A percentile compares a stretch with the other conserved stretches of the same genome.
Conservation (phyloP, 495 filamentous ascomycete species). For the Daldinia vernicosa region DNA sequence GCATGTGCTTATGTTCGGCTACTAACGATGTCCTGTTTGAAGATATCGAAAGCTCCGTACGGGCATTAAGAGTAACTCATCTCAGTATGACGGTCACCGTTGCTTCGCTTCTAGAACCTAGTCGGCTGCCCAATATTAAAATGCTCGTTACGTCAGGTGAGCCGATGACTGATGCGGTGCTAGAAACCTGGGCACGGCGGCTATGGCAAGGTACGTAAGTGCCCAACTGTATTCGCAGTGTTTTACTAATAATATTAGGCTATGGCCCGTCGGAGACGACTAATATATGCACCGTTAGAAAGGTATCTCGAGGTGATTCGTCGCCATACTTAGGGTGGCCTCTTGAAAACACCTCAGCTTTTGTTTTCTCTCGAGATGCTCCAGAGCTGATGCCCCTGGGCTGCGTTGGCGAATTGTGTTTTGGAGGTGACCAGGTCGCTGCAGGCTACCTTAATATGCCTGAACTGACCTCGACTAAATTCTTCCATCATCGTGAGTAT, state of each 20-base stretch:
- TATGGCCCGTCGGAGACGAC: slow-evolving; percentile 79
- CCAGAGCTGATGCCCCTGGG: slow-evolving; percentile 66
- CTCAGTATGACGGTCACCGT: slow-evolving; percentile 82
- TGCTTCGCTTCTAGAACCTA: slow-evolving; percentile 69
- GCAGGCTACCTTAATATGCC: slow-evolving; percentile 73
- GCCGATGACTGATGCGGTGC: slow-evolving; percentile 71
- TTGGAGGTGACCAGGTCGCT: slow-evolving; percentile 82
- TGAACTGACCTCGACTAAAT: slow-evolving; percentile 63
- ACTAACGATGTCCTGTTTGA: slow-evolving; percentile 70
- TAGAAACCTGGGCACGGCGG: slow-evolving; percentile 69
- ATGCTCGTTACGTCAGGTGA: slow-evolving; percentile 79
- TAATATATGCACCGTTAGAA: slow-evolving; percentile 75
- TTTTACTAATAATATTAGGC: slow-evolving; percentile 47
- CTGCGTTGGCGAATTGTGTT: slow-evolving; percentile 80
- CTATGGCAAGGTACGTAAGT: slow-evolving; percentile 67
- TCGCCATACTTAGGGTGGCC: slow-evolving; percentile 67
- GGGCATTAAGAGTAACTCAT: slow-evolving; percentile 70
- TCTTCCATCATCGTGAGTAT: slow-evolving; percentile 70
- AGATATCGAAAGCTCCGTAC: slow-evolving; percentile 69
- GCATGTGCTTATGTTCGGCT: slow-evolving; percentile 76
- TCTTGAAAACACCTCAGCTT: slow-evolving; percentile 74
- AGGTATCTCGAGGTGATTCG: slow-evolving; percentile 61
- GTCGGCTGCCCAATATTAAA: slow-evolving; percentile 68
- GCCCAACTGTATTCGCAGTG: not conserved
- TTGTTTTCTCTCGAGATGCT: slow-evolving; percentile 62